These are phyloP conservation scores for Podospora fimiseda DNA, from an alignment of 495 filamentous ascomycete genomes.

Conservation along the genomic window DNA sequence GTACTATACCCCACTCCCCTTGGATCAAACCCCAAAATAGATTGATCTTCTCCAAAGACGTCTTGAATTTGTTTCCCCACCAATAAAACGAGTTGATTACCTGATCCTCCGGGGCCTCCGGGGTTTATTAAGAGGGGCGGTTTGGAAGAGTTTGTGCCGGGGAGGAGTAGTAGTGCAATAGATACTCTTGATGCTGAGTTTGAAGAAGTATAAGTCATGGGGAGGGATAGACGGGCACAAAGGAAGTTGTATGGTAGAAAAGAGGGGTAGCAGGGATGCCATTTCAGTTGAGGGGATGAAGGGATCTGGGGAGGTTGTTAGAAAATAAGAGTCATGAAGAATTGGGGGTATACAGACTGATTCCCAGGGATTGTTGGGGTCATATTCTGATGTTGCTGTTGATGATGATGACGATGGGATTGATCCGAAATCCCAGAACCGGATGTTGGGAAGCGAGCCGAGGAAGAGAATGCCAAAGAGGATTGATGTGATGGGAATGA, in stretches of 20 bases:
- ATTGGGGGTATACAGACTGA: background rate
- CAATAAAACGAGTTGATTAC: conserved; percentile 23
- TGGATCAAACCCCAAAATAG: conserved; percentile 41
- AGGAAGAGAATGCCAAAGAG: background rate
- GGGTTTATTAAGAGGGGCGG: conserved; percentile 38
- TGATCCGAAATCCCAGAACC: too few species aligned
- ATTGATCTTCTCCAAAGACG: conserved; percentile 36
- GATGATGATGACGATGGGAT: background rate
- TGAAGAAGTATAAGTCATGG: conserved; percentile 49
- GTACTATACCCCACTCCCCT: conserved; percentile 36
- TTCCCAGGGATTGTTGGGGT: conserved; percentile 9
- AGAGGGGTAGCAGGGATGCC: conserved; percentile 32
- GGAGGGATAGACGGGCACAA: conserved; percentile 52
- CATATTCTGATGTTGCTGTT: background rate
- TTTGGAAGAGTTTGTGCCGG: conserved; percentile 23
- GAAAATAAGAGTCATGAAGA: background rate
- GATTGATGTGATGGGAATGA: background rate
- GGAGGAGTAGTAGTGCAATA: conserved; percentile 46
- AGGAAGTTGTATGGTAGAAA: conserved; percentile 25
- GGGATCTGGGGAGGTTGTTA: conserved; percentile 27
- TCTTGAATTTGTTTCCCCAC: conserved; percentile 23
- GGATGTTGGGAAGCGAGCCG: background rate
- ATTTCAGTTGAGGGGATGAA: conserved; percentile 38
- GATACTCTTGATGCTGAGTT: conserved; percentile 36
- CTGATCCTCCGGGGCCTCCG: conserved; percentile 39